These are phyloP conservation scores for Zygnema cylindricum DNA, from an alignment of 139 green algal genomes.

Conservation along the genomic window DNA sequence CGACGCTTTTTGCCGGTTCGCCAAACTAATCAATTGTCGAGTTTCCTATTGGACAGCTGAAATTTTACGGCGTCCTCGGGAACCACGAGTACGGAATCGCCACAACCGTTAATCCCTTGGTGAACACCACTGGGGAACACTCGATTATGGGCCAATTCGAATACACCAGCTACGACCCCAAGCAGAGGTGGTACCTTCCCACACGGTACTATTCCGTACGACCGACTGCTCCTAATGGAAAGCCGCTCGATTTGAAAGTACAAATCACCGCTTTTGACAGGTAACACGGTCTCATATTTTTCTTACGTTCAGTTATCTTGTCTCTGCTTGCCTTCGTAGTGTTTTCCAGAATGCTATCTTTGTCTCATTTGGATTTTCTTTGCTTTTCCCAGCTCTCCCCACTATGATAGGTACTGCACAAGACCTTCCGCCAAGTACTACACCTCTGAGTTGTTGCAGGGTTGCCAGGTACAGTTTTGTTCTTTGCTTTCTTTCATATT, in stretches of 20 bases:
- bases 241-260: neutral
- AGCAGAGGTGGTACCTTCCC: neutral
- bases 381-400: neutral
- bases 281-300: no score
- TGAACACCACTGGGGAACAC: neutral
- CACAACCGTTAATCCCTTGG: neutral
- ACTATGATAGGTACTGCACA: constrained; percentile 1
- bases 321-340: neutral
- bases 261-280: constrained; percentile 10
- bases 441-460: neutral
- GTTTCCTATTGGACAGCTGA: no score
- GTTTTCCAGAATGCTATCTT: neutral
- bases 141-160: neutral
- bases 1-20: no score
- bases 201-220: constrained; percentile 5
- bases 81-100: constrained; percentile 17
- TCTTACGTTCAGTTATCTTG: no score
- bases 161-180: constrained; percentile 7
- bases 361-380: neutral
- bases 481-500: neutral
- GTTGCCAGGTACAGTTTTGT: constrained; percentile 4
- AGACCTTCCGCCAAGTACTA: neutral
- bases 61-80: neutral
- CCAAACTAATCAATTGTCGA: no score
- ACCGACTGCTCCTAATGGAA: neutral